Conservation (phyloP, 768 basidiomycete species). For the Cystofilobasidium capitatum region DNA sequence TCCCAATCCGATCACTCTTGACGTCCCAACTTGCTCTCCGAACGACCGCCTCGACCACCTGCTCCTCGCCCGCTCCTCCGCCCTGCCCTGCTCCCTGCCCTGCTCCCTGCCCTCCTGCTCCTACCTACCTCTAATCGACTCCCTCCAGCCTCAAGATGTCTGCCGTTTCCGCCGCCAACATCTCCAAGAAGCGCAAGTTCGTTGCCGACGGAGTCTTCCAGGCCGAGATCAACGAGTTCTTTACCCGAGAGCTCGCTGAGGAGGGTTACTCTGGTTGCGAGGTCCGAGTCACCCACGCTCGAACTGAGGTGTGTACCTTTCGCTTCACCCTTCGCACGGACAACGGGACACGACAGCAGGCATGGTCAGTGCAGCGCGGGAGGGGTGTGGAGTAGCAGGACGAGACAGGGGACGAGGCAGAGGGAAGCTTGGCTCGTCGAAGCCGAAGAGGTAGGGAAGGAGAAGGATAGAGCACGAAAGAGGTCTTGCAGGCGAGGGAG, state of each 20-base stretch:
- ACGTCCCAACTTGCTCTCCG: no score
- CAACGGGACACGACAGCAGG: no score
- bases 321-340: not conserved
- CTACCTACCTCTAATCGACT: conserved; percentile 4
- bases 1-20: no score
- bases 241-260: conserved; percentile 83
- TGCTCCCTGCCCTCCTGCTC: not conserved
- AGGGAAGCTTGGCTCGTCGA: no score
- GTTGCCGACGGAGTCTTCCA: conserved; percentile 88
- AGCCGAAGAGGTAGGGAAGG: no score
- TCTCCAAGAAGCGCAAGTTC: conserved; percentile 91
- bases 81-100: not conserved
- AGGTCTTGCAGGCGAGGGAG: no score
- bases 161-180: conserved; percentile 34
- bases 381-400: no score
- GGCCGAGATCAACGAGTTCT: conserved; percentile 98
- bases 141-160: conserved; percentile 36
- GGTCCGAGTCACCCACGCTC: conserved; percentile 97
- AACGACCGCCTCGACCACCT: no score
- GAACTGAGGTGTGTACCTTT: conserved; percentile 75
- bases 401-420: no score
- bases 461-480: not conserved
- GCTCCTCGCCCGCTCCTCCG: no score
- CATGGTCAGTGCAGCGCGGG: no score
- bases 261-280: conserved; percentile 99